Conservation (phyloP, 805 yeast species). For the Candida glaebosa region DNA sequence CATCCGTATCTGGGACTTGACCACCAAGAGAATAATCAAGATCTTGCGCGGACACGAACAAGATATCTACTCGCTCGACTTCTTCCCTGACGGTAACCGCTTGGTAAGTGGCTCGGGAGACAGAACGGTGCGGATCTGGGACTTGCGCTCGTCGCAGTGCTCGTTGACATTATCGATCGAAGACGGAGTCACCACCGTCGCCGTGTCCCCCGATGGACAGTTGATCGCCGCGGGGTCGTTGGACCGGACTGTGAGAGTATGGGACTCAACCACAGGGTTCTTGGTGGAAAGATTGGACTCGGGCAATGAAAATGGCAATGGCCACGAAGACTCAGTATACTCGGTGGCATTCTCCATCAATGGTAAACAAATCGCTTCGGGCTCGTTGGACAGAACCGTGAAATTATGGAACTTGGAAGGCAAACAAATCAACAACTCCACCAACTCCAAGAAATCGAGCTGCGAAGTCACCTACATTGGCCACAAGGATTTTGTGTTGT, state of each 20-base stretch:
- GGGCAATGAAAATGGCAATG: slow-evolving; percentile 83
- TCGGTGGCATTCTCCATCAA: slow-evolving; percentile 90
- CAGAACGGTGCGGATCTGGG: slow-evolving; percentile 96
- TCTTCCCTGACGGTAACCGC: slow-evolving; percentile 90
- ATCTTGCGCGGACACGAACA: slow-evolving; percentile 93
- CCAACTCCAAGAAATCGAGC: slow-evolving; percentile 38
- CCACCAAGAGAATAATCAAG: slow-evolving; percentile 78
- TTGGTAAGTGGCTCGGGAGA: slow-evolving; percentile 96
- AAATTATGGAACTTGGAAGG: slow-evolving; percentile 91
- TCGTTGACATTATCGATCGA: slow-evolving; percentile 85
- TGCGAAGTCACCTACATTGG: slow-evolving; percentile 94
- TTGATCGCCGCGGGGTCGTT: slow-evolving; percentile 94
- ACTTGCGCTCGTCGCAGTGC: slow-evolving; percentile 83
- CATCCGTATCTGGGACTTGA: slow-evolving; percentile 94
- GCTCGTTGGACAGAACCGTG: slow-evolving; percentile 92
- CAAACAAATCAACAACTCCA: slow-evolving; percentile 28
- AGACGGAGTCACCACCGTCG: slow-evolving; percentile 98
- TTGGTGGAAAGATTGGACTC: slow-evolving; percentile 89
- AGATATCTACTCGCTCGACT: slow-evolving; percentile 93
- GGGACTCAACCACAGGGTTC: slow-evolving; percentile 93
- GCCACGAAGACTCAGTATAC: slow-evolving; percentile 95
- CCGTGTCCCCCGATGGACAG: slow-evolving; percentile 92
- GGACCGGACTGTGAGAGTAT: slow-evolving; percentile 92
- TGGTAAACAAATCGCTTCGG: slow-evolving; percentile 89
- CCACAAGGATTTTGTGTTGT: slow-evolving; percentile 91